Base-by-base conservation (phyloP, 306 rosid genomes). In the Echinosophora koreensis region DNA sequence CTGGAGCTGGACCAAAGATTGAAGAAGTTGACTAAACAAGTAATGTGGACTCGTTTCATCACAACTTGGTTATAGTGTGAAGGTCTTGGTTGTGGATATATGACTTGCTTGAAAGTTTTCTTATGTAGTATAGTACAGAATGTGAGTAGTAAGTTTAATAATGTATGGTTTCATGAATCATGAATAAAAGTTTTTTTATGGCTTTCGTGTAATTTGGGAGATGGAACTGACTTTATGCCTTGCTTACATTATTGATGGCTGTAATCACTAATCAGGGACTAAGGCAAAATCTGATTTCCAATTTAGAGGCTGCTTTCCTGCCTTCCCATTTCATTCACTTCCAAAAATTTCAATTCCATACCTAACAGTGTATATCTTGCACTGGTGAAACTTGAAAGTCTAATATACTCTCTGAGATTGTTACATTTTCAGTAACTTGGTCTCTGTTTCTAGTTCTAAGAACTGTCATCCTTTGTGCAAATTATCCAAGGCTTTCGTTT, bases 1-100 rank as follows among this genome's bases (percentile, higher is more conserved):
- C 93, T 5, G 90, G 92, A 3, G 13, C 89, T 22, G 97, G 98
- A 13, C 98, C 98, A 0, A 94, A 94, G 89, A 94, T 94, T 51
- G 97, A 94, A 73, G 97, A 94, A 73, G 96, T 94, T 66, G 96
- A 91, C 35, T 90, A 12, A 86, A 12, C 15, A 3, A 27, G 66
- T 0, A 49, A 27, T 3, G 6, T 17, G 49, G 49, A 42, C 12
- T 41, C 8, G 12, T 8, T 42, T 42, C 13, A 42, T 27, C 1
- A 2, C 15, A 34, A 13, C 22, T 34, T 61, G 27, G 67, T 61
- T 35, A n/a, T 37, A 0, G 22, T 51, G 22, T n/a, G 27, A 51
- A 14, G 17, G 50, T 38, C 28, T 35, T 63, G 46, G 18, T 63
- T 3, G 32, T 30, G 14, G 15, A 9, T 57, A 15, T 16, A 8